These are phyloP conservation scores for Aristolochia fimbriata DNA, from an alignment of 164 flowering plant genomes.

Conservation along the genomic window DNA sequence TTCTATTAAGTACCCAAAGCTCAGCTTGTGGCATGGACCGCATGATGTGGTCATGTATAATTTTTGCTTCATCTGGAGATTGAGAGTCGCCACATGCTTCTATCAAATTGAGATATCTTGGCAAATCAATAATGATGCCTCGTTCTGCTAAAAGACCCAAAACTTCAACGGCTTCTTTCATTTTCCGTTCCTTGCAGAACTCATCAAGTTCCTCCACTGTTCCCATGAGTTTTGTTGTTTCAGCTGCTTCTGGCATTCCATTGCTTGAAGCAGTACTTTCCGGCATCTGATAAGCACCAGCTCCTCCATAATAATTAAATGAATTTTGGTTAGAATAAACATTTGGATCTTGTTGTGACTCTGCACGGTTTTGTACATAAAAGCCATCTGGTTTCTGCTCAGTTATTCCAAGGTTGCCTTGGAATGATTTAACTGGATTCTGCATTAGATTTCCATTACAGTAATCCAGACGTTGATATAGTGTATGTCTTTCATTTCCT, in stretches of 20 bases:
- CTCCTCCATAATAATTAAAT: slow-evolving; percentile 1
- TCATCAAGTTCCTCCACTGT: slow-evolving; percentile 49
- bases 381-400: slow-evolving; percentile 4
- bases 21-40: slow-evolving; percentile 22
- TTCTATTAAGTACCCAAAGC: slow-evolving; percentile 34
- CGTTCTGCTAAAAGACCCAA: slow-evolving; percentile 34
- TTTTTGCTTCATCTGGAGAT: slow-evolving; percentile 50
- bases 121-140: slow-evolving; percentile 31
- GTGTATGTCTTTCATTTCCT: not conserved
- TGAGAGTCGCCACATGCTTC: slow-evolving; percentile 49
- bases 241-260: slow-evolving; percentile 8
- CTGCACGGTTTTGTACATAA: not conserved
- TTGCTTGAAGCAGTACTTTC: slow-evolving; percentile 2
- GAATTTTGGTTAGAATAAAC: slow-evolving; percentile 4
- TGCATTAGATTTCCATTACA: not conserved
- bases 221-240: slow-evolving; percentile 19
- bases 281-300: not conserved
- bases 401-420: not conserved
- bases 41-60: slow-evolving; percentile 35
- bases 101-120: slow-evolving; percentile 33
- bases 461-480: not conserved
- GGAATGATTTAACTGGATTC: not conserved
- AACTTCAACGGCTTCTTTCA: slow-evolving; percentile 55
- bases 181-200: slow-evolving; percentile 40
- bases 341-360: slow-evolving; percentile 13